Evolutionary conservation across 345 rosid species (phyloP), one percentile per base, ranked within the genome.

Genomic region (Linum usitatissimum): DNA sequence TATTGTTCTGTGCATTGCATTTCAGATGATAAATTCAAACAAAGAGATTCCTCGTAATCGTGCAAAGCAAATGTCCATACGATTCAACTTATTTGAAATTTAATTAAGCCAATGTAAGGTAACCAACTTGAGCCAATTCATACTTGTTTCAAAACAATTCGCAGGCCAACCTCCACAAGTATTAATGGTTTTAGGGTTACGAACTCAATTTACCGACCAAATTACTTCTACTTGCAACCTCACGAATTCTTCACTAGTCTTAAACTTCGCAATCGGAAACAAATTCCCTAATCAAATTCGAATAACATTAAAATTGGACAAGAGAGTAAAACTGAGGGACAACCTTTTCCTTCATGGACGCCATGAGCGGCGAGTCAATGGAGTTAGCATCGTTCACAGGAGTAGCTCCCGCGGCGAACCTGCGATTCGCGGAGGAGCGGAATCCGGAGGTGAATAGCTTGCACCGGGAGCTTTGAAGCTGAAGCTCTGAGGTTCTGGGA

Each of bases 321-420:
- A 56, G n/a, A 75, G 61, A 61, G 60, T 19, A 18, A 23, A 23
- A 6, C 10, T 18, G 61, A 61, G 60, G 30, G 15, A 5, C 10
- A n/a, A 92, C 98, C 90, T 89, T 92, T 58, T 64, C 77, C 83
- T 85, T 88, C 98, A 89, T 92, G 57, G 98, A 86, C 71, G 78
- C 83, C 84, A 92, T 89, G 64, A 87, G 90, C 54, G 97, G 84
- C 57, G 80, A 81, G 73, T 87, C 93, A 57, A 92, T 78, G 40
- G 95, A 89, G 19, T 96, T 96, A 73, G 93, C 79, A 64, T 84
- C 95, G 58, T 83, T 92, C 64, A 89, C 82, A 51, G 84, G 73
- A 40, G 95, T 75, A 56, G 95, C 86, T 72, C 76, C 72, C 1
- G 76, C 64, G 61, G 65, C 73, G 75, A 87, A 83, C 21, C 73